Conservation (phyloP, 2,329 filamentous ascomycete genomes). For the Colletotrichum sp. region DNA sequence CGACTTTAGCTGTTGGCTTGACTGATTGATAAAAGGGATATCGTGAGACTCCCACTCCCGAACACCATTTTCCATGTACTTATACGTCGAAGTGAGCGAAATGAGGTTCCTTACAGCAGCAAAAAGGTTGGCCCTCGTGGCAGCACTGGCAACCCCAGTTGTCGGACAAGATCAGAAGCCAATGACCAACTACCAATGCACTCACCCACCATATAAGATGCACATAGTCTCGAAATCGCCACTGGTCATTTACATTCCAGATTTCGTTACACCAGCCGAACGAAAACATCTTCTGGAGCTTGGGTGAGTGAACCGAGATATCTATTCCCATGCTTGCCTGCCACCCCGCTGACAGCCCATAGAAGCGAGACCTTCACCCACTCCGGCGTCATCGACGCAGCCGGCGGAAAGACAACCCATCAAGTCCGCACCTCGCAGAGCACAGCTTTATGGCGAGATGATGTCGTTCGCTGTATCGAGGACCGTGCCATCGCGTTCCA, state of each 20-base stretch:
- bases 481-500: constrained; percentile 51
- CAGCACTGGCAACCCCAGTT: background rate
- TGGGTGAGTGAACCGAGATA: constrained; percentile 36
- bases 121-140: background rate
- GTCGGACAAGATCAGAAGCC: background rate
- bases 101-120: background rate
- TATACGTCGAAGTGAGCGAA: background rate
- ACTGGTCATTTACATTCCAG: constrained; percentile 53
- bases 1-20: background rate
- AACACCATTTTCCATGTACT: background rate
- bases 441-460: constrained; percentile 46
- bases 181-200: constrained; percentile 24
- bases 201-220: constrained; percentile 41
- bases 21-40: background rate
- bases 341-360: background rate
- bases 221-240: constrained; percentile 53
- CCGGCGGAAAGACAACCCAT: constrained; percentile 36
- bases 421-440: constrained; percentile 50
- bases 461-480: constrained; percentile 51
- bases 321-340: background rate
- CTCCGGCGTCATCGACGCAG: constrained; percentile 43
- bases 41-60: background rate
- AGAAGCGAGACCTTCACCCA: constrained; percentile 49
- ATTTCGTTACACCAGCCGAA: constrained; percentile 49
- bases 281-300: constrained; percentile 44